A percentile compares a stretch with the other conserved stretches of the same genome.
Conservation (phyloP, 176 grass and related monocot genomes). For the Tillandsia fasciculata region DNA sequence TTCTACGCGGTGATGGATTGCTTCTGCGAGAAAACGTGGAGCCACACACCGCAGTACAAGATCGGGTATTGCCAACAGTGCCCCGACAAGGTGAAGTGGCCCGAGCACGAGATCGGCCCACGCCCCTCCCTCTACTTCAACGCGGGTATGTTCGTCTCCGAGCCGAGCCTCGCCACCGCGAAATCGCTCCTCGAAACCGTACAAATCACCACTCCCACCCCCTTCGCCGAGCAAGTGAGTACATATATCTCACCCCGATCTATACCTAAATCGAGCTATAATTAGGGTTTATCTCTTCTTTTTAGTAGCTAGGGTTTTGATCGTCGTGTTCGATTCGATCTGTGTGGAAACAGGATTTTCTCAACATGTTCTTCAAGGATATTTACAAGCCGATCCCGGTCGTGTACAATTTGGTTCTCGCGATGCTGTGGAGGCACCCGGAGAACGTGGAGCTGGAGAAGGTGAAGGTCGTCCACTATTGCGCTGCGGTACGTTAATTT, state of each 20-base stretch:
- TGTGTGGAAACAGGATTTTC: slow-evolving; percentile 47
- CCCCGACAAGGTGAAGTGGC: slow-evolving; percentile 69
- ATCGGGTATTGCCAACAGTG: slow-evolving; percentile 85
- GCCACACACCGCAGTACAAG: slow-evolving; percentile 70
- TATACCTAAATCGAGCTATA: background rate
- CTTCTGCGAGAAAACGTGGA: slow-evolving; percentile 96
- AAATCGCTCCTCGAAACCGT: slow-evolving; percentile 43
- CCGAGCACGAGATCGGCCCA: slow-evolving; percentile 49
- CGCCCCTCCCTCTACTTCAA: slow-evolving; percentile 88
- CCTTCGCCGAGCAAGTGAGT: slow-evolving; percentile 70
- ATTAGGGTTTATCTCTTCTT: background rate
- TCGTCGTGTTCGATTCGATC: background rate
- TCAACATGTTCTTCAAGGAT: slow-evolving; percentile 90
- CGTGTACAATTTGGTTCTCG: slow-evolving; percentile 74
- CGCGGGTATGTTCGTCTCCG: slow-evolving; percentile 85
- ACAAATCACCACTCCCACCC: slow-evolving; percentile 35
- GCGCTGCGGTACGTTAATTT: slow-evolving; percentile 56
- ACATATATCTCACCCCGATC: background rate
- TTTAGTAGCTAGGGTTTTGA: background rate
- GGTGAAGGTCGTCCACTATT: slow-evolving; percentile 90
- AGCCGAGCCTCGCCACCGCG: slow-evolving; percentile 60
- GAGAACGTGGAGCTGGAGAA: slow-evolving; percentile 83
- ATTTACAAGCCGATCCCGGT: slow-evolving; percentile 74
- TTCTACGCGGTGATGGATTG: slow-evolving; percentile 96
- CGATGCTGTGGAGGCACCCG: slow-evolving; percentile 94